phyloP scores from a whole-genome alignment of 805 yeast genomes.

The Yarrowia osloensis region DNA sequence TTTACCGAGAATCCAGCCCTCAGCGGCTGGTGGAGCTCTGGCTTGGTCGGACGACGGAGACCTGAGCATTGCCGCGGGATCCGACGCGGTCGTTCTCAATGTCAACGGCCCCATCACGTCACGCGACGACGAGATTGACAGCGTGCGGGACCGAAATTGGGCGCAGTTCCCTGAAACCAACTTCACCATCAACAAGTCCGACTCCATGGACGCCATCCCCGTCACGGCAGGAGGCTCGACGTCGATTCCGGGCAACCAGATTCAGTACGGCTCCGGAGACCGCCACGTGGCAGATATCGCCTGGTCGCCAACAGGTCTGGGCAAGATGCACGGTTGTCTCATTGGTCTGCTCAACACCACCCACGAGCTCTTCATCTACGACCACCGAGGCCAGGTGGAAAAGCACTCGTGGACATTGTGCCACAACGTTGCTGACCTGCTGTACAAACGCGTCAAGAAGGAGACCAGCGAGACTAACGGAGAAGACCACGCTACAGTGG shows the following conservation, averaged over 20 bases:
- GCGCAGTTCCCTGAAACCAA: constrained; percentile 28
- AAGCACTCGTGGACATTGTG: constrained; percentile 18
- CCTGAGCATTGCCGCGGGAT: constrained; percentile 7
- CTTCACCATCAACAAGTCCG: constrained; percentile 29
- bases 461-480: not conserved
- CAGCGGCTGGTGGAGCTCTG: constrained; percentile 14
- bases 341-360: constrained; percentile 14
- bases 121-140: constrained; percentile 26
- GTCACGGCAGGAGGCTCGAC: not conserved
- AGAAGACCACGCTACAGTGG: not conserved
- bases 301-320: constrained; percentile 18
- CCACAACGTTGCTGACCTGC: constrained; percentile 3
- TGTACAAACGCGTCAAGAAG: constrained; percentile 4
- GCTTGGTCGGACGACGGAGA: constrained; percentile 28
- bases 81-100: constrained; percentile 9
- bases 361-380: constrained; percentile 22
- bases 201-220: not conserved
- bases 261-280: constrained; percentile 26
- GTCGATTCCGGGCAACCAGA: constrained; percentile 23
- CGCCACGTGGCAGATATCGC: constrained; percentile 16
- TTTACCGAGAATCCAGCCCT: constrained; percentile 14
- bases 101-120: constrained; percentile 26
- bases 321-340: constrained; percentile 11
- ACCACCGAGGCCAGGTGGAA: constrained; percentile 7
- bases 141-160: constrained; percentile 28